Conservation (phyloP, 495 filamentous ascomycete species). For the Penicillium bialowiezense region DNA sequence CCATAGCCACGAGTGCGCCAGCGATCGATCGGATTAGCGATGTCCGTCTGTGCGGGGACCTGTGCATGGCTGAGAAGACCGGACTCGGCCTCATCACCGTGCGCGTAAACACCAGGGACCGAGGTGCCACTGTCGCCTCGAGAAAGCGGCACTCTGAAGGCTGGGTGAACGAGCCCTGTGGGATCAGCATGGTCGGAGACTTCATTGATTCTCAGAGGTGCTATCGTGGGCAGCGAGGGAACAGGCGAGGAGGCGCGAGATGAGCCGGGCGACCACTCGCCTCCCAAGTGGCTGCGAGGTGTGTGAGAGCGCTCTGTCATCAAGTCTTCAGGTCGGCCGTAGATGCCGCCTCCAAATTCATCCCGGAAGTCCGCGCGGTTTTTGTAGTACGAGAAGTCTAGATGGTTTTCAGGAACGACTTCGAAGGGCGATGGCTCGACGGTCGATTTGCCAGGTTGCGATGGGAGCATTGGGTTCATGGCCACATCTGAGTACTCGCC, state of each 20-base stretch:
- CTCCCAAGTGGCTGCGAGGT: constrained; percentile 51
- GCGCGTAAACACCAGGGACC: constrained; percentile 29
- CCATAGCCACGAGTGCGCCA: constrained; percentile 50
- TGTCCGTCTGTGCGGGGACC: constrained; percentile 27
- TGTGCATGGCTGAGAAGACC: constrained; percentile 43
- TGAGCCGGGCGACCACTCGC: constrained; percentile 39
- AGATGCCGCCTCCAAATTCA: constrained; percentile 79
- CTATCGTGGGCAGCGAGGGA: constrained; percentile 33
- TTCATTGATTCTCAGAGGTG: constrained; percentile 27
- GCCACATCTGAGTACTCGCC: constrained; percentile 71
- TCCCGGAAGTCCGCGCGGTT: constrained; percentile 83
- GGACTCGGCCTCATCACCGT: constrained; percentile 45
- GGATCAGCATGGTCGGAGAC: constrained; percentile 23
- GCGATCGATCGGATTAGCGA: constrained; percentile 33
- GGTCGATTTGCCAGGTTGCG: constrained; percentile 65
- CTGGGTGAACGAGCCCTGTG: constrained; percentile 31
- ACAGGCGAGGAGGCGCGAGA: constrained; percentile 49
- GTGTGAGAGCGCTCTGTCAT: constrained; percentile 65
- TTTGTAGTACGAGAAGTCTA: constrained; percentile 93
- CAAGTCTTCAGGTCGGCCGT: constrained; percentile 63
- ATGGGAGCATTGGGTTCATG: constrained; percentile 77
- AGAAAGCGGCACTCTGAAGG: constrained; percentile 35
- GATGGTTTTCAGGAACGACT: constrained; percentile 81
- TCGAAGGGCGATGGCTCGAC: constrained; percentile 62
- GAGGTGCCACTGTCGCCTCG: constrained; percentile 23